Percentiles rank a stretch among this genome's conserved stretches.
phyloP scores from a whole-genome alignment of 192 early-diverging fungal species.

The Entomortierella beljakovae region DNA sequence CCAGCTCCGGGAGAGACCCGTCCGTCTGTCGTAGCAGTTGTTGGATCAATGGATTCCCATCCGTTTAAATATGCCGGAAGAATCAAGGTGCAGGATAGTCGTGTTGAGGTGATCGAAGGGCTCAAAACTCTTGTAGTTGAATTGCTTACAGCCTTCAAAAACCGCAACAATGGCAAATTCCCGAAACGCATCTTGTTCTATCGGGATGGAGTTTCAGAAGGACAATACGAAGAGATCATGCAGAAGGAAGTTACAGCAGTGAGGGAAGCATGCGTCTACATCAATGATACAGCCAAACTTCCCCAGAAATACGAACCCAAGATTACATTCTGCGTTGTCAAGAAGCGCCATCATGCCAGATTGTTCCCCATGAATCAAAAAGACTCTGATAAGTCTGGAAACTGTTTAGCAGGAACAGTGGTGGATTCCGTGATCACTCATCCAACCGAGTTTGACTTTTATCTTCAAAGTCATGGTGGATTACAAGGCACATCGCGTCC shows the following conservation, averaged over 20 bases:
- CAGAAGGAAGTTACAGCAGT: slow-evolving; percentile 77
- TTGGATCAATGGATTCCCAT: slow-evolving; percentile 43
- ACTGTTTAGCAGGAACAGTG: slow-evolving; percentile 84
- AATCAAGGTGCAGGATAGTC: slow-evolving; percentile 16
- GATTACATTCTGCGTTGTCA: slow-evolving; percentile 76
- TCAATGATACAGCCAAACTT: slow-evolving; percentile 46
- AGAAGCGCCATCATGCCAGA: slow-evolving; percentile 86
- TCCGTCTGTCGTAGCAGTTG: slow-evolving; percentile 37
- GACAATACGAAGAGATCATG: slow-evolving; percentile 76
- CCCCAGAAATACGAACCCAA: slow-evolving; percentile 67
- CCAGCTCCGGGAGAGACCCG: slow-evolving; percentile 67
- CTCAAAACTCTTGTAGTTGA: slow-evolving; percentile 60
- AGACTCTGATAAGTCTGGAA: slow-evolving; percentile 75
- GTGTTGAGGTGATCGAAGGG: slow-evolving; percentile 34
- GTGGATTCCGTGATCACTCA: slow-evolving; percentile 76
- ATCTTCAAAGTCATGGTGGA: slow-evolving; percentile 86
- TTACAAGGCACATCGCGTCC: slow-evolving; percentile 93
- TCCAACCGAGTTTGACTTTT: slow-evolving; percentile 84
- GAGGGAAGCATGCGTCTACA: slow-evolving; percentile 28
- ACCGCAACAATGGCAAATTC: slow-evolving; percentile 49
- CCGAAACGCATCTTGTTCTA: slow-evolving; percentile 81
- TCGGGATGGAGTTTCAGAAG: slow-evolving; percentile 87
- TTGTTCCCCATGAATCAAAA: slow-evolving; percentile 74
- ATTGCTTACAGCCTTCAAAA: slow-evolving; percentile 63
- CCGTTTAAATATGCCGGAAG: slow-evolving; percentile 23